phyloP scores from a whole-genome alignment of 345 rosid genomes.

The Schrenkiella parvula region DNA sequence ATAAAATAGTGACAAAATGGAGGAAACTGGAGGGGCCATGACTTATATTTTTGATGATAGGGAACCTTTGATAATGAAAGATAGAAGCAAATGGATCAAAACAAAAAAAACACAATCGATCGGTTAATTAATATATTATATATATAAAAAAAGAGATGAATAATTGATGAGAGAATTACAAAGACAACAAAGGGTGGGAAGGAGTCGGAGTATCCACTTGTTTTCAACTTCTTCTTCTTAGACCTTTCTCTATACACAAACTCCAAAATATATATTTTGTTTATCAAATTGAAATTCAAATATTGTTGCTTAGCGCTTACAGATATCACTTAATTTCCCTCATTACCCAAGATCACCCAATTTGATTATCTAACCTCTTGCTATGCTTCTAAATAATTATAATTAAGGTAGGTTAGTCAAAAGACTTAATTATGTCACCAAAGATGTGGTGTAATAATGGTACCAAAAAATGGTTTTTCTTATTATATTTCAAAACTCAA shows the following conservation, averaged over 20 bases:
- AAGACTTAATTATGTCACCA: too few relatives aligned
- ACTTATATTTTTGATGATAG: slow-evolving; percentile 29
- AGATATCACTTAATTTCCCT: neutral
- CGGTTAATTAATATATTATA: too few relatives aligned
- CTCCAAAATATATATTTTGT: neutral
- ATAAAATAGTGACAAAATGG: neutral
- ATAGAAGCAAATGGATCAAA: slow-evolving; percentile 77
- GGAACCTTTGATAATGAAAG: slow-evolving; percentile 57
- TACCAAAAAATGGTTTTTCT: too few relatives aligned
- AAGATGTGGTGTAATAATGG: too few relatives aligned
- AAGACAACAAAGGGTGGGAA: slow-evolving; percentile 40
- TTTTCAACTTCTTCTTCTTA: slow-evolving; percentile 51
- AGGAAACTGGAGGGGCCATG: slow-evolving; percentile 24
- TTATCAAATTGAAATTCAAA: neutral
- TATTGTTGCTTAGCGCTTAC: neutral
- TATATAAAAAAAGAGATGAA: neutral
- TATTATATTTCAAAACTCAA: too few relatives aligned
- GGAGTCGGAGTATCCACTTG: slow-evolving; percentile 57
- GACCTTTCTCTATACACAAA: slow-evolving; percentile 24
- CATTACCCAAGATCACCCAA: neutral
- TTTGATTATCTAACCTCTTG: neutral
- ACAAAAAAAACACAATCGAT: slow-evolving; percentile 40
- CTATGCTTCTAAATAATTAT: neutral
- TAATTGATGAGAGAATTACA: slow-evolving; percentile 40
- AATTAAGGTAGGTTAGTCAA: neutral